These are phyloP conservation scores for Deinandra increscens DNA, from an alignment of 129 eudicot genomes.

Conservation along the genomic window DNA sequence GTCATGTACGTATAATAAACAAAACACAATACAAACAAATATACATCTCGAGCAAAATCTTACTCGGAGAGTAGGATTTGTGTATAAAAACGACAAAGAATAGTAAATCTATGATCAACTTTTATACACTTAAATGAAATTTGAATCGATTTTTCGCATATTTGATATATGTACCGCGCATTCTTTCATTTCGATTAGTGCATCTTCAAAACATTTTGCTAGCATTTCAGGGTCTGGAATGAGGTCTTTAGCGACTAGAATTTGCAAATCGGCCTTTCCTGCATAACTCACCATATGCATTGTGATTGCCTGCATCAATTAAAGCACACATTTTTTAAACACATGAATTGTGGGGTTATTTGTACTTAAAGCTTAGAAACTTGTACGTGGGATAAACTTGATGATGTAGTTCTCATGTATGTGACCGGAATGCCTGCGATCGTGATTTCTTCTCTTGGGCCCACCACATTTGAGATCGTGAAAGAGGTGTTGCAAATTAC, in stretches of 20 bases:
- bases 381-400: constrained; percentile 68
- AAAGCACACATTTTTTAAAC: neutral
- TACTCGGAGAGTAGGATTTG: too few relatives aligned
- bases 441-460: constrained; percentile 70
- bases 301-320: constrained; percentile 63
- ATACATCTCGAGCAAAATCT: too few relatives aligned
- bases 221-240: constrained; percentile 61
- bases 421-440: constrained; percentile 58
- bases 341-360: neutral
- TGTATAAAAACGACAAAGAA: too few relatives aligned
- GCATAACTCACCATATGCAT: constrained; percentile 92
- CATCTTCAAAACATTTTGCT: constrained; percentile 76
- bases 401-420: constrained; percentile 50
- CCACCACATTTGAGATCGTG: constrained; percentile 63
- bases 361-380: neutral
- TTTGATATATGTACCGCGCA: constrained; percentile 22
- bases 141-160: neutral
- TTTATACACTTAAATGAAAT: neutral
- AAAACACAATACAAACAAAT: too few relatives aligned
- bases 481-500: constrained; percentile 66
- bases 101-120: too few relatives aligned
- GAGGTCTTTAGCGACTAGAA: constrained; percentile 75
- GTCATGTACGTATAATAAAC: neutral
- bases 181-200: constrained; percentile 66
- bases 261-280: constrained; percentile 76